These are phyloP conservation scores for Hymenoscyphus infarciens DNA, from an alignment of 2,329 filamentous ascomycete genomes.

Conservation along the genomic window DNA sequence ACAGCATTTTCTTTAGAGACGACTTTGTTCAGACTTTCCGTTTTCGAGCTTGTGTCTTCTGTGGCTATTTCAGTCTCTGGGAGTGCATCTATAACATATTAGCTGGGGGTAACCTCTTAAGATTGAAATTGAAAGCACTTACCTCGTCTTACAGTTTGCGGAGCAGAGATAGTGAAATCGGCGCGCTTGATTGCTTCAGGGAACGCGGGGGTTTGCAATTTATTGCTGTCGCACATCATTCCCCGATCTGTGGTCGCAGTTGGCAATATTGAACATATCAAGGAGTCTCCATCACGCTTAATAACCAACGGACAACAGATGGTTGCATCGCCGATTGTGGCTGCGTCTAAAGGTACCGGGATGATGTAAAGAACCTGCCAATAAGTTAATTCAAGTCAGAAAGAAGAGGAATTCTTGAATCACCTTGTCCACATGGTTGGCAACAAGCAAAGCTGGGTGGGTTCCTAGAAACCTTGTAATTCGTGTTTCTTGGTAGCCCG, in stretches of 20 bases:
- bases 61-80: neutral
- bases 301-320: conserved; percentile 30
- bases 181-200: neutral
- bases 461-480: conserved; percentile 22
- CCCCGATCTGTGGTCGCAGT: conserved; percentile 24
- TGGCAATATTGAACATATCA: conserved; percentile 30
- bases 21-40: neutral
- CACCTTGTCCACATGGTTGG: conserved; percentile 25
- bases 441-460: conserved; percentile 24
- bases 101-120: neutral
- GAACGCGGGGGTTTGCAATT: conserved; percentile 15
- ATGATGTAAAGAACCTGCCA: neutral
- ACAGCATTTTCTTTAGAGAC: conserved; percentile 6
- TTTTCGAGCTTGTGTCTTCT: neutral
- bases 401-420: neutral
- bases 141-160: neutral
- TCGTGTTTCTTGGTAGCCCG: conserved; percentile 23
- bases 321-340: neutral
- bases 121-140: neutral
- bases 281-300: conserved; percentile 24
- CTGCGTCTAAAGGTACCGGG: neutral
- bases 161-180: neutral
- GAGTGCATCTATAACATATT: neutral
- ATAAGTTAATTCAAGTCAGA: neutral
- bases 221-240: conserved; percentile 21